phyloP scores from a whole-genome alignment of 441 rosid genomes.

The Jatropha podagrica region DNA sequence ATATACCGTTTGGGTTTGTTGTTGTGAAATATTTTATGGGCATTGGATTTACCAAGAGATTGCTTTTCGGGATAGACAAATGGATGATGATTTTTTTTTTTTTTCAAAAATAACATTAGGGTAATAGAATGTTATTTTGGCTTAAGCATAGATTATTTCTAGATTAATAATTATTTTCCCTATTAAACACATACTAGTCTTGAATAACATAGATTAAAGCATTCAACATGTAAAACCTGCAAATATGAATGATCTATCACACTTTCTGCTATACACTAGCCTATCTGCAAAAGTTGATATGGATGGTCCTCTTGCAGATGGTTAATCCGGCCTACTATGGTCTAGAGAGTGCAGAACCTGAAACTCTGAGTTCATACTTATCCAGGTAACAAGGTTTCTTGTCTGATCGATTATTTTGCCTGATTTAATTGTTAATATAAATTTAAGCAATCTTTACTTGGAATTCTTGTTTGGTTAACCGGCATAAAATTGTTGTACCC shows the following conservation, averaged over 20 bases:
- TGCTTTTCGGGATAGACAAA: neutral
- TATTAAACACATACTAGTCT: neutral
- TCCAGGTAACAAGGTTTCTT: conserved; percentile 56
- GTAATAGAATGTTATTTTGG: neutral
- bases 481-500: neutral
- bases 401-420: neutral
- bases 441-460: neutral
- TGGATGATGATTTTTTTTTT: neutral
- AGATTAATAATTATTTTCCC: neutral
- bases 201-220: neutral
- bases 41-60: neutral
- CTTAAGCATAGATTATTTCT: neutral
- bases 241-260: neutral
- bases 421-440: neutral
- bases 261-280: neutral
- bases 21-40: neutral
- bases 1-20: neutral
- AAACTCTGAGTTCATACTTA: conserved; percentile 67
- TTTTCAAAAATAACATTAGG: neutral
- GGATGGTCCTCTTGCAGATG: conserved; percentile 47
- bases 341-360: conserved; percentile 73
- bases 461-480: neutral
- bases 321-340: conserved; percentile 99
- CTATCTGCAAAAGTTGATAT: conserved; percentile 8
- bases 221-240: neutral